Percentiles rank a stretch among this genome's conserved stretches.
Conservation (phyloP, 306 rosid species). For the Biancaea sappan region DNA sequence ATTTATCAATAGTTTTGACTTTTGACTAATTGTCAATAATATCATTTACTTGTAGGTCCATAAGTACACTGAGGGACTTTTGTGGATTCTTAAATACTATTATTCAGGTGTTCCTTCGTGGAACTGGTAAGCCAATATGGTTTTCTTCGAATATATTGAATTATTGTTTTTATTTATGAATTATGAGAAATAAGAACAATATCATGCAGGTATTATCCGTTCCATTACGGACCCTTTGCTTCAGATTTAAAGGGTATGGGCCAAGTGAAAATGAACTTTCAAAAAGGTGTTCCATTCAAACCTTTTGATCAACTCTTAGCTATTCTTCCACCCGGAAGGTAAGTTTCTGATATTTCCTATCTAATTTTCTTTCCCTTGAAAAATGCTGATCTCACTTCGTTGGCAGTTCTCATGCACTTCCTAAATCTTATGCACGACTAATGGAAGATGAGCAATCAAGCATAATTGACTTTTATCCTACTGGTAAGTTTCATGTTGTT, state of each 20-base stretch:
- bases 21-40: background rate
- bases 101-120: slow-evolving; percentile 61
- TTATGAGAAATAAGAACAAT: background rate
- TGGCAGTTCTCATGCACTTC: slow-evolving; percentile 58
- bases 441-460: slow-evolving; percentile 46
- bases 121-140: slow-evolving; percentile 53
- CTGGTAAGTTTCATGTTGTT: slow-evolving; percentile 34
- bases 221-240: slow-evolving; percentile 57
- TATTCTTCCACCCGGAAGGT: slow-evolving; percentile 58
- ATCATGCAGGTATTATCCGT: slow-evolving; percentile 57
- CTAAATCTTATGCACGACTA: slow-evolving; percentile 33
- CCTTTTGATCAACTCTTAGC: slow-evolving; percentile 59
- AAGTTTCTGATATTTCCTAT: background rate
- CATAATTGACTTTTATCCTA: slow-evolving; percentile 54
- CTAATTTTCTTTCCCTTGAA: background rate
- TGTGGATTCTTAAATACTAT: slow-evolving; percentile 61
- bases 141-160: background rate
- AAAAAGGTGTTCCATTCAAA: slow-evolving; percentile 45
- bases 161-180: background rate
- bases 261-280: slow-evolving; percentile 37
- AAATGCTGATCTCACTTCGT: background rate
- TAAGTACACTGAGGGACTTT: slow-evolving; percentile 60
- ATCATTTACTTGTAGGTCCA: slow-evolving; percentile 37
- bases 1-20: background rate
- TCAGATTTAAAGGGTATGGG: slow-evolving; percentile 56